Evolutionary conservation across 169 alveolate genomes (phyloP), one percentile per base, ranked within the genome.

Genomic region (Cryptosporidium canis): DNA sequence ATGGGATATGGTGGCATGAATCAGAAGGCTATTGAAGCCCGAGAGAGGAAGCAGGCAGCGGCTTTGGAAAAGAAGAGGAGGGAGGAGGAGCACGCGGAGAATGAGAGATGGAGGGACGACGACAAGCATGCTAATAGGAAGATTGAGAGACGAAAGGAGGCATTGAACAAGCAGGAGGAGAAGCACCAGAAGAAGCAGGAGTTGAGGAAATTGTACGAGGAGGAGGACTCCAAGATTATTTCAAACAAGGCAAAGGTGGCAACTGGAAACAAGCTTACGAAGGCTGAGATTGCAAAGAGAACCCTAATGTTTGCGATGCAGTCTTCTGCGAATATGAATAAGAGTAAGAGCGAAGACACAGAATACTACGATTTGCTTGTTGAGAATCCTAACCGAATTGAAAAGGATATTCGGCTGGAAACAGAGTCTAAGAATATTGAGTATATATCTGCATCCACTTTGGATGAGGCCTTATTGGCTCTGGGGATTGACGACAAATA

Each of bases 1-100:
- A 77, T 77, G 87, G 87, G 87, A 9, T 77, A 77, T 77, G 77
- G 87, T 24, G 72, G 87, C 12, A 35, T 58, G 71, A 77, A 77
- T 41, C 87, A 77, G 33, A 77, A 61, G 72, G 87, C 87, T 31
- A 14, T 77, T 39, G 87, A 77, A 41, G 87, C 87, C n/a, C 68
- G 87, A 29, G 87, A 77, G 44, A 77, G 87, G 29, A 77, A 77
- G 31, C 55, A 27, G 35, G 87, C 87, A 77, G 72, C 72, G n/a
- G 87, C 72, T 56, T 44, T 58, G 39, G 87, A 77, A 58, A 77
- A 77, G 61, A 77, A 77, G 44, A 35, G 70, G 27, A 77, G 29
- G 8, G 87, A 77, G 33, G 66, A 77, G 24, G 87, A 77, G 33
- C 65, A 31, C n/a, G 53, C 66, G 27, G 87, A 77, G 55, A 66